Conservation (phyloP, 495 filamentous ascomycete genomes). For the Oidiodendron maius region DNA sequence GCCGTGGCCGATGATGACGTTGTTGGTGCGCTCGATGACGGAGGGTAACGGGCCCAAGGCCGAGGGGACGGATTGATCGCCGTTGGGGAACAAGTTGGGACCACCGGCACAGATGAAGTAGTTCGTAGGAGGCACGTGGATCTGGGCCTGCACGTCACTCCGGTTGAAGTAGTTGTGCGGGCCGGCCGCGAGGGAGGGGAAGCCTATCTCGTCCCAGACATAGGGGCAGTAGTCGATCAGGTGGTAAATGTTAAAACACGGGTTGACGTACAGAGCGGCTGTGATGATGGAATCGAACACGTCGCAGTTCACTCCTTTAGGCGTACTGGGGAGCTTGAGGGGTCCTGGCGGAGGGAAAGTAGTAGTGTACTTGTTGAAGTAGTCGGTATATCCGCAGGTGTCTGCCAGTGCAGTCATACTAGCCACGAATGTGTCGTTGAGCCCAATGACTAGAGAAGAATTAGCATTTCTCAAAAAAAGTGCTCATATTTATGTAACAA, state of each 20-base stretch:
- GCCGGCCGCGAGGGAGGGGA: constrained; percentile 52
- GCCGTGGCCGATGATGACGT: constrained; percentile 68
- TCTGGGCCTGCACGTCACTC: constrained; percentile 61
- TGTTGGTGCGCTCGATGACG: constrained; percentile 68
- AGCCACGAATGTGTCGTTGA: constrained; percentile 16
- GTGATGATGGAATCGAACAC: constrained; percentile 49
- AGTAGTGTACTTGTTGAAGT: constrained; percentile 49
- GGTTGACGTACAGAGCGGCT: constrained; percentile 57
- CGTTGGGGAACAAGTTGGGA: constrained; percentile 21
- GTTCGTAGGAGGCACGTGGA: constrained; percentile 50
- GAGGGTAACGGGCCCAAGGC: constrained; percentile 49
- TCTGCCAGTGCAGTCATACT: constrained; percentile 25
- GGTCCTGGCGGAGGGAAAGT: constrained; percentile 59
- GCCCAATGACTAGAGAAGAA: constrained; percentile 1
- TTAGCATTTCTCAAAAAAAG: not conserved
- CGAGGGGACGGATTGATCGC: constrained; percentile 40
- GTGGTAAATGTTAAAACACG: constrained; percentile 78
- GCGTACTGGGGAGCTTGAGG: constrained; percentile 40
- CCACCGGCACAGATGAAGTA: constrained; percentile 10
- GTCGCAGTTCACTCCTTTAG: constrained; percentile 41
- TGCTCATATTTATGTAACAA: not conserved
- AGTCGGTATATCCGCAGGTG: constrained; percentile 61
- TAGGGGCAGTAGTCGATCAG: constrained; percentile 68
- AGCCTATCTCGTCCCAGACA: constrained; percentile 70
- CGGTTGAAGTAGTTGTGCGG: constrained; percentile 72